Percentiles rank a stretch among this genome's conserved stretches.
Conservation (phyloP, 345 rosid genomes). For the Mangifera indica region DNA sequence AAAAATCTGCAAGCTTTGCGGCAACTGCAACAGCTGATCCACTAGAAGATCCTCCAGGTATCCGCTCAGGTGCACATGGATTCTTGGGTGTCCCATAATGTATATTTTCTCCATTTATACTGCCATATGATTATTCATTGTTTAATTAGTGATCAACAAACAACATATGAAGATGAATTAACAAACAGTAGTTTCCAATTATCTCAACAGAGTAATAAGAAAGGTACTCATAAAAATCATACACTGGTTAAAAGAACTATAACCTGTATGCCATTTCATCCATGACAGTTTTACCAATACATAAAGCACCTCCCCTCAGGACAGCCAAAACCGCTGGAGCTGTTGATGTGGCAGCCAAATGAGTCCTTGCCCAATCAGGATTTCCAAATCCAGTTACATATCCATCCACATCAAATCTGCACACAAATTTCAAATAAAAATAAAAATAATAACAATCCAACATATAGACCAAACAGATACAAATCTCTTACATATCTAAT, state of each 20-base stretch:
- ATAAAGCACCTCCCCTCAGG: slow-evolving; percentile 66
- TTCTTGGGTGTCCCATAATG: slow-evolving; percentile 88
- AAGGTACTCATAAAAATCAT: not conserved
- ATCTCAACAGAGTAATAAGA: not conserved
- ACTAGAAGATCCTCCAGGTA: slow-evolving; percentile 98
- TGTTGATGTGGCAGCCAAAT: slow-evolving; percentile 61
- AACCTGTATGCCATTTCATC: slow-evolving; percentile 98
- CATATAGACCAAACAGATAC: not conserved
- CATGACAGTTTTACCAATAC: slow-evolving; percentile 72
- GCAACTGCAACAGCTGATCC: slow-evolving; percentile 97
- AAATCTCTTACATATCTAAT: too few relatives aligned
- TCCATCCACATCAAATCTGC: slow-evolving; percentile 84
- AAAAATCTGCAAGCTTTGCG: slow-evolving; percentile 81
- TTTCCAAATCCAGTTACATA: slow-evolving; percentile 84
- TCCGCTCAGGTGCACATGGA: slow-evolving; percentile 66
- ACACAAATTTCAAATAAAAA: not conserved
- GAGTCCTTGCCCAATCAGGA: slow-evolving; percentile 93
- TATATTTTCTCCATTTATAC: slow-evolving; percentile 79
- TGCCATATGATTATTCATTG: slow-evolving; percentile 22
- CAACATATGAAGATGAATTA: not conserved
- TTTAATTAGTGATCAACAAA: not conserved
- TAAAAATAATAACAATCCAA: not conserved
- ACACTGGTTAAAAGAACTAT: slow-evolving; percentile 3
- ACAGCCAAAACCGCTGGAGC: slow-evolving; percentile 68
- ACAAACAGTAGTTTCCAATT: not conserved